These are phyloP conservation scores for Candida ovalis DNA, from an alignment of 805 yeast genomes.

Conservation along the genomic window DNA sequence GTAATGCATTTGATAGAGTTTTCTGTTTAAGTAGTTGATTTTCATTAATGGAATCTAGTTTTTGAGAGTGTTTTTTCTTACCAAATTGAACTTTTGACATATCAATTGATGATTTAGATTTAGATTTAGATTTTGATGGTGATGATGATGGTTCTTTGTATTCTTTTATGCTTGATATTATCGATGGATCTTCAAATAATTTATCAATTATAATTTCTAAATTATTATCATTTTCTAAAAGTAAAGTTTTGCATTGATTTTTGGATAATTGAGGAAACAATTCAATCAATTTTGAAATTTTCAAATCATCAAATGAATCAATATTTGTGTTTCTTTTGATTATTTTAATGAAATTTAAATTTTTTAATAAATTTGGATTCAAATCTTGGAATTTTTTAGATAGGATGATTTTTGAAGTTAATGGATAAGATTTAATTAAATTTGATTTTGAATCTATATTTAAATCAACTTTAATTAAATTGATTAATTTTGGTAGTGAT, in stretches of 20 bases:
- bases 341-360: slow-evolving; percentile 43
- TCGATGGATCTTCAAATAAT: slow-evolving; percentile 59
- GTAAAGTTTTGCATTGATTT: slow-evolving; percentile 44
- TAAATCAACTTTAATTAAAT: slow-evolving; percentile 39
- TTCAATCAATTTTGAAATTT: slow-evolving; percentile 43
- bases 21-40: slow-evolving; percentile 50
- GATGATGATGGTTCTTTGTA: slow-evolving; percentile 17
- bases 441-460: slow-evolving; percentile 40
- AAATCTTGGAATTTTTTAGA: slow-evolving; percentile 43
- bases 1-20: slow-evolving; percentile 53
- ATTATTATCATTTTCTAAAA: slow-evolving; percentile 44
- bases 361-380: slow-evolving; percentile 50
- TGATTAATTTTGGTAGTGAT: slow-evolving; percentile 39
- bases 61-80: slow-evolving; percentile 25
- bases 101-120: not conserved
- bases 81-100: slow-evolving; percentile 30
- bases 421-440: slow-evolving; percentile 45
- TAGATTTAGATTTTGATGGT: not conserved
- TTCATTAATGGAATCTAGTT: slow-evolving; percentile 12
- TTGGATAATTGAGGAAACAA: slow-evolving; percentile 62
- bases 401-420: slow-evolving; percentile 50
- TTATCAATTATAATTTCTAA: slow-evolving; percentile 56
- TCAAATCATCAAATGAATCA: slow-evolving; percentile 29
- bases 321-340: not conserved
- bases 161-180: slow-evolving; percentile 32